Percentiles rank a stretch among this genome's conserved stretches.
These are phyloP conservation scores for Cubamyces sp. DNA, from an alignment of 768 basidiomycete species.

Conservation along the genomic window DNA sequence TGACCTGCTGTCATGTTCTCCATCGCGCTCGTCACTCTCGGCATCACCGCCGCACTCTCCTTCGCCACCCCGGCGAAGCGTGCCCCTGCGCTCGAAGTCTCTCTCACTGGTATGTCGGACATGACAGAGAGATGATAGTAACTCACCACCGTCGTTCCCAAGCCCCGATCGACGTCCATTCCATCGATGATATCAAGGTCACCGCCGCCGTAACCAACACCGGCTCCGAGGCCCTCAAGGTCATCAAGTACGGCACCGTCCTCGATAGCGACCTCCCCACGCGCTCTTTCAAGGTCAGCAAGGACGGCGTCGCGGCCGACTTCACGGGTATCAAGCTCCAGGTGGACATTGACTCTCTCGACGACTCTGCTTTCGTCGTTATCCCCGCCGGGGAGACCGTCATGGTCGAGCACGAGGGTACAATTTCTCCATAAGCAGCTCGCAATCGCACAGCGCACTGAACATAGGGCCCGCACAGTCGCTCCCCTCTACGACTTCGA, in stretches of 20 bases:
- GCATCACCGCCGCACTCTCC: slow-evolving; percentile 16
- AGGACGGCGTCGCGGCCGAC: slow-evolving; percentile 41
- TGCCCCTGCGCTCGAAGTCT: slow-evolving; percentile 21
- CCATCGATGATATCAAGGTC: slow-evolving; percentile 45
- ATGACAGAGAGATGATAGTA: too few relatives aligned
- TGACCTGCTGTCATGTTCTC: slow-evolving; percentile 6
- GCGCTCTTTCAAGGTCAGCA: slow-evolving; percentile 47
- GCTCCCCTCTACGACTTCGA: slow-evolving; percentile 48
- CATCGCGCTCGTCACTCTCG: slow-evolving; percentile 20
- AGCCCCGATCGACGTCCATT: slow-evolving; percentile 35
- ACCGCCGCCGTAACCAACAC: slow-evolving; percentile 47
- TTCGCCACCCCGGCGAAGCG: slow-evolving; percentile 21
- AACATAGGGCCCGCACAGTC: slow-evolving; percentile 32
- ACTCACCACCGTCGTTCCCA: too few relatives aligned
- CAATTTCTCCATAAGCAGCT: not conserved
- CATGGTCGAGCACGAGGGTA: slow-evolving; percentile 45
- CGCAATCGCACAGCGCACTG: too few relatives aligned
- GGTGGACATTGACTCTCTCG: slow-evolving; percentile 37
- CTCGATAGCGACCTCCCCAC: slow-evolving; percentile 48
- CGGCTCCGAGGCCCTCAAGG: slow-evolving; percentile 43
- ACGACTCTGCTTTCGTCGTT: slow-evolving; percentile 44
- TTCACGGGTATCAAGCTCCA: slow-evolving; percentile 51
- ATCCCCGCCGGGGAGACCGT: slow-evolving; percentile 47
- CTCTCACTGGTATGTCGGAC: slow-evolving; percentile 9
- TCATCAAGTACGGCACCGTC: slow-evolving; percentile 52